Evolutionary conservation across 2,329 filamentous ascomycete species (phyloP).

Genomic region (Neospermospora avenae): DNA sequence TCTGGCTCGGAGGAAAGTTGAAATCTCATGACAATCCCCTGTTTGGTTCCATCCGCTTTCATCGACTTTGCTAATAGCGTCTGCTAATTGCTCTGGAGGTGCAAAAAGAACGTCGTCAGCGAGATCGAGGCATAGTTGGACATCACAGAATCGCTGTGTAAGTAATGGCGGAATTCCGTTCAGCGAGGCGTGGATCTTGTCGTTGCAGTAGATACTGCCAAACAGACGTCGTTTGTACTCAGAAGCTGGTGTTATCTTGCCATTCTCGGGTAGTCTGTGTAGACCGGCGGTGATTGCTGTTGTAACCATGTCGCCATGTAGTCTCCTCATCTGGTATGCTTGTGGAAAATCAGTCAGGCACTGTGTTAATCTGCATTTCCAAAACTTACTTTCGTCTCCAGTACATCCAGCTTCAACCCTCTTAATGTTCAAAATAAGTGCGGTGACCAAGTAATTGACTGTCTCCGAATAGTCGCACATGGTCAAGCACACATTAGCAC

Average conservation of each 20-base stretch:
- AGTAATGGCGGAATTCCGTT: conserved; percentile 30
- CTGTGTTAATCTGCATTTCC: not conserved
- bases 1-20: conserved; percentile 20
- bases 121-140: conserved; percentile 28
- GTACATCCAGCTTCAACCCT: conserved; percentile 25
- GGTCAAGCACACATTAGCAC: conserved; percentile 30
- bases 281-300: conserved; percentile 26
- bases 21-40: conserved; percentile 19
- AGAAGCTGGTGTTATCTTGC: conserved; percentile 26
- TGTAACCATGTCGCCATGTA: conserved; percentile 30
- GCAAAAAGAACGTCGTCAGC: conserved; percentile 26
- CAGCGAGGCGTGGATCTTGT: conserved; percentile 29
- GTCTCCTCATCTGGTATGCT: conserved; percentile 25
- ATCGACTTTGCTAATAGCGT: conserved; percentile 22
- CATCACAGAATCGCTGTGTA: conserved; percentile 25
- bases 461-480: conserved; percentile 25
- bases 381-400: conserved; percentile 30
- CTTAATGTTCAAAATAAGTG: conserved; percentile 18
- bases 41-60: conserved; percentile 29
- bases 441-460: conserved; percentile 17
- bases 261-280: conserved; percentile 30
- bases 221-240: conserved; percentile 32
- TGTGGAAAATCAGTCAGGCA: not conserved
- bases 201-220: conserved; percentile 24
- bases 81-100: conserved; percentile 18